Percentiles rank a stretch among this genome's conserved stretches.
phyloP scores from a whole-genome alignment of 306 rosid species.

The Malus sieversii region DNA sequence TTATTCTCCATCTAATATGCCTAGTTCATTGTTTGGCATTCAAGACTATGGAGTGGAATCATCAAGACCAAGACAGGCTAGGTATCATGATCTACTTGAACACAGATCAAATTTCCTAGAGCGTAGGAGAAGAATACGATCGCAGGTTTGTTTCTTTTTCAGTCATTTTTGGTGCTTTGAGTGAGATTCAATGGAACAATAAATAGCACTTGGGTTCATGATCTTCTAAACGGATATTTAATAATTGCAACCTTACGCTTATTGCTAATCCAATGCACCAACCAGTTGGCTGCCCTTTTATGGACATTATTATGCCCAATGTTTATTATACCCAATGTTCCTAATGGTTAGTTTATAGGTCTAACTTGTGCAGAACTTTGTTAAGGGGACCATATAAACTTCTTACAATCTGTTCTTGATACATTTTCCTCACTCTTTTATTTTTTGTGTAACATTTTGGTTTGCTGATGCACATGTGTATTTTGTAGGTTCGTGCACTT shows the following conservation, averaged over 20 bases:
- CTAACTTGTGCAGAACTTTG: not conserved
- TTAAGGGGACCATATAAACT: not conserved
- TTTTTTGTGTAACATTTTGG: not conserved
- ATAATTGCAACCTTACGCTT: not conserved
- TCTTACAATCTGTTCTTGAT: not conserved
- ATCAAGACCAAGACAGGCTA: slow-evolving; percentile 66
- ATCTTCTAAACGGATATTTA: not conserved
- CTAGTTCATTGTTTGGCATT: slow-evolving; percentile 56
- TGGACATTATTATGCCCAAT: not conserved
- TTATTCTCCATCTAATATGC: slow-evolving; percentile 37
- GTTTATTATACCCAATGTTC: not conserved
- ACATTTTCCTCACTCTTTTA: not conserved
- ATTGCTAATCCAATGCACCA: not conserved
- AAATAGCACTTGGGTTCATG: not conserved
- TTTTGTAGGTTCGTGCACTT: slow-evolving; percentile 93
- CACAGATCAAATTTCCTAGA: slow-evolving; percentile 91
- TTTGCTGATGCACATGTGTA: not conserved
- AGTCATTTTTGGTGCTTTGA: slow-evolving; percentile 6
- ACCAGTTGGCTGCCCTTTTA: not conserved
- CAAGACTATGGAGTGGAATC: slow-evolving; percentile 76
- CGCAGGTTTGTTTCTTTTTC: slow-evolving; percentile 69
- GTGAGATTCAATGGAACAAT: slow-evolving; percentile 2
- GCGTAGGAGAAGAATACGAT: slow-evolving; percentile 89
- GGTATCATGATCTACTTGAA: slow-evolving; percentile 84
- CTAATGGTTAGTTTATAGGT: not conserved